Percentiles rank a stretch among this genome's conserved stretches.
Evolutionary conservation across 805 yeast species (phyloP).

Genomic region (Spathaspora sp.): DNA sequence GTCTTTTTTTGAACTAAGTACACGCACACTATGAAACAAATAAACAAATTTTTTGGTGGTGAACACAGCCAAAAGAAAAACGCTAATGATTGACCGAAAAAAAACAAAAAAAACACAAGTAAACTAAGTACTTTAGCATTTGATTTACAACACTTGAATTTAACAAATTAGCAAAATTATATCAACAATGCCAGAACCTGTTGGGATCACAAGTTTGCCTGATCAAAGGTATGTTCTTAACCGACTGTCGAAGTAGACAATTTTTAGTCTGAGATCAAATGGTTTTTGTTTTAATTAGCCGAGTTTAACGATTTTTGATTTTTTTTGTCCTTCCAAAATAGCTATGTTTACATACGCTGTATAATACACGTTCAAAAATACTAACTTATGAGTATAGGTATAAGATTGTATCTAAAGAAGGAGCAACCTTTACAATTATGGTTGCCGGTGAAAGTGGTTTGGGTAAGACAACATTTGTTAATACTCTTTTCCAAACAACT

Average conservation of each 20-base stretch:
- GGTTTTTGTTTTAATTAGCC: neutral
- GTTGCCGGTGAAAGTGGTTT: conserved; percentile 89
- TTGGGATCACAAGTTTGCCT: conserved; percentile 71
- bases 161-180: neutral
- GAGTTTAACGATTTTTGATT: neutral
- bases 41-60: neutral
- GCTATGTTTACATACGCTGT: neutral
- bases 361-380: neutral
- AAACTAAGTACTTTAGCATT: neutral
- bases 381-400: conserved; percentile 37
- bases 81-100: neutral
- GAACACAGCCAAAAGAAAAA: neutral
- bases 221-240: conserved; percentile 55
- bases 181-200: conserved; percentile 46
- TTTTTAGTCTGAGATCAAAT: neutral
- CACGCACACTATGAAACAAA: neutral
- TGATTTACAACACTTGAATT: neutral
- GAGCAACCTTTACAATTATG: conserved; percentile 77
- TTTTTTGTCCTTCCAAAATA: neutral
- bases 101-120: neutral
- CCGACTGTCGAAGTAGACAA: neutral
- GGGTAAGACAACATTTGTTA: conserved; percentile 89
- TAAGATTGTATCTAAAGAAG: conserved; percentile 70
- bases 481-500: conserved; percentile 76
- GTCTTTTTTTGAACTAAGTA: neutral